Evolutionary conservation across 106 monocot species (phyloP), one percentile per base, ranked within the genome.

Genomic region (Platanthera zijinensis): DNA sequence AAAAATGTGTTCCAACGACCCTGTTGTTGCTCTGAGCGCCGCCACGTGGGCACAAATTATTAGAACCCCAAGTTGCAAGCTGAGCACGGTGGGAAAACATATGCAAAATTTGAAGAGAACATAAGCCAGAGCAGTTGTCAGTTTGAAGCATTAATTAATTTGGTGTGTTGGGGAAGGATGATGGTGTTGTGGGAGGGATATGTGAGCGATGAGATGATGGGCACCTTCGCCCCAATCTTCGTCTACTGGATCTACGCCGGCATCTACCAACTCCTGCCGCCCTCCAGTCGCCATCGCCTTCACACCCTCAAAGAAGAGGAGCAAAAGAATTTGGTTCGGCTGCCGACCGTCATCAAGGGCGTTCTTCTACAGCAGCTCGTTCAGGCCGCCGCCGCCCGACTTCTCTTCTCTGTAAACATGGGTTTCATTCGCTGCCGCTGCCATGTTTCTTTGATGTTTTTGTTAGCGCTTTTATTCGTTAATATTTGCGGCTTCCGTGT

Each of bases 201-300:
- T 49, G 46, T 88, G 48, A 91, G 87, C 61, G 95, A 92, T 50
- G 95, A 92, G 59, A 17, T 82, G n/a, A 82, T 89, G 84, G 92
- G 89, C 19, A 92, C 89, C 1, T 92, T 95, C 46, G 85, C 83
- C 17, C 95, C 95, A 46, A 81, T 95, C 51, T 81, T 84, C 10
- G 68, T 95, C 0, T 95, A 92, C 78, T 95, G 92, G 95, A 17
- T 92, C 73, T 95, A 95, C 73, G 84, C 87, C 15, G 92, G 95
- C 18, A 22, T 84, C 51, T 95, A 95, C 73, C 81, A 86, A 73
- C 85, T 92, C 32, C 49, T 92, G 64, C 86, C 84, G 17, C 81
- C 75, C 7, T 50, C 87, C 79, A 85, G 89, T 63, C 73, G 73
- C 10, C 89, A 80, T 76, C 54, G 95, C 51, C 15, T 95, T 78